These are phyloP conservation scores for Spergularia marina DNA, from an alignment of 148 eudicot genomes.

Conservation along the genomic window DNA sequence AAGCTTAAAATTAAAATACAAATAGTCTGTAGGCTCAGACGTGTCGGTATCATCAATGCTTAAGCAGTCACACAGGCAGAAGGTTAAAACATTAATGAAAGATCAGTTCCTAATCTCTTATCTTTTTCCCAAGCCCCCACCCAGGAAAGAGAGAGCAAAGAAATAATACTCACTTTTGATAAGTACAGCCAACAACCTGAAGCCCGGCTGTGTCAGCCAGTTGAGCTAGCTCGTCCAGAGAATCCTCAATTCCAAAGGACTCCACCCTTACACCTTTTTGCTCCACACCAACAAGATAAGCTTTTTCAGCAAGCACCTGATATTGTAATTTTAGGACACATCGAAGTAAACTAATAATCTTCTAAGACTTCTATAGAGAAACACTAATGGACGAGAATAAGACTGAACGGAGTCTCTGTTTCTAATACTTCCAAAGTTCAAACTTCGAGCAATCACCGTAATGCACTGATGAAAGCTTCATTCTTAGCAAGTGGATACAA, in stretches of 20 bases:
- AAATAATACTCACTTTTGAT: slow-evolving; percentile 67
- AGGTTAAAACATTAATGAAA: not conserved
- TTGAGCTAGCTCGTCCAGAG: slow-evolving; percentile 81
- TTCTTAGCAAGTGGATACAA: too few relatives aligned
- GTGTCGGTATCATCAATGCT: too few relatives aligned
- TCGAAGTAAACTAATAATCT: not conserved
- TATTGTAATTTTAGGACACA: slow-evolving; percentile 9
- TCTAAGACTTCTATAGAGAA: not conserved
- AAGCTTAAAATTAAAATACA: too few relatives aligned
- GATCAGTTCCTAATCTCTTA: too few relatives aligned
- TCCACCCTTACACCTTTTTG: slow-evolving; percentile 58
- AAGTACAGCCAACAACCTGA: slow-evolving; percentile 74
- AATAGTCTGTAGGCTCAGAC: too few relatives aligned
- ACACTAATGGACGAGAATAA: too few relatives aligned
- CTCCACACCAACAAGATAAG: slow-evolving; percentile 86
- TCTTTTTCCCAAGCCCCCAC: not conserved
- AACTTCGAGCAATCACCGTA: too few relatives aligned
- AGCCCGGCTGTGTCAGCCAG: slow-evolving; percentile 98
- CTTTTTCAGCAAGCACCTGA: slow-evolving; percentile 87
- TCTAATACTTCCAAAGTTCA: too few relatives aligned
- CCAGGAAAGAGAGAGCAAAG: too few relatives aligned
- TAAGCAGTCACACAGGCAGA: not conserved
- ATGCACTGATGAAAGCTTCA: too few relatives aligned
- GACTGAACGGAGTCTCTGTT: too few relatives aligned
- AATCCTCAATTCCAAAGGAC: slow-evolving; percentile 80